Percentiles rank a stretch among this genome's conserved stretches.
Evolutionary conservation across 495 filamentous ascomycete genomes (phyloP).

Genomic region (Penicillium crystallinum): DNA sequence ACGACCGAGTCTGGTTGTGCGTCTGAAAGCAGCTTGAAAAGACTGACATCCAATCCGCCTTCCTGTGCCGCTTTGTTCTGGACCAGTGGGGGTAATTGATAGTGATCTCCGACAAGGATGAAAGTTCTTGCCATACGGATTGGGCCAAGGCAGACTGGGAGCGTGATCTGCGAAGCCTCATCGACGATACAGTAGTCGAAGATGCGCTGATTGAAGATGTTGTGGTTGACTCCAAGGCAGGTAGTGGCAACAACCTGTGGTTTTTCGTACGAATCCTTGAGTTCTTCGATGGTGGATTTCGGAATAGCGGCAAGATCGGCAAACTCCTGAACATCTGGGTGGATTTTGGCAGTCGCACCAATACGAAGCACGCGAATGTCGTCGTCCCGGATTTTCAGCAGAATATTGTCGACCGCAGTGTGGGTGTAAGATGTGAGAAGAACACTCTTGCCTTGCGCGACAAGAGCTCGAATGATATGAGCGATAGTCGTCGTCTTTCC

Average conservation of each 20-base stretch:
- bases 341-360: constrained; percentile 75
- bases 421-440: constrained; percentile 94
- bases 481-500: constrained; percentile 97
- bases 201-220: constrained; percentile 77
- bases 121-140: constrained; percentile 92
- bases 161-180: constrained; percentile 94
- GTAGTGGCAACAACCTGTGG: constrained; percentile 90
- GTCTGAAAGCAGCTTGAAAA: constrained; percentile 91
- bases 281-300: constrained; percentile 72
- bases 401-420: constrained; percentile 94
- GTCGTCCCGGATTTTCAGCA: constrained; percentile 80
- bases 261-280: constrained; percentile 73
- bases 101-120: constrained; percentile 93
- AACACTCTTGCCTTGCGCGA: constrained; percentile 85
- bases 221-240: constrained; percentile 84
- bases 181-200: constrained; percentile 99
- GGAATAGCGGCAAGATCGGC: constrained; percentile 67
- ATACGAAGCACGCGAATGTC: constrained; percentile 77
- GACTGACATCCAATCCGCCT: constrained; percentile 84
- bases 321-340: constrained; percentile 80
- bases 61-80: constrained; percentile 82
- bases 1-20: constrained; percentile 79
- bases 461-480: constrained; percentile 89
- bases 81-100: constrained; percentile 89
- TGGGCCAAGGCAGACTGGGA: constrained; percentile 88